Percentiles rank a stretch among this genome's conserved stretches.
phyloP scores from a whole-genome alignment of 2,329 filamentous ascomycete genomes.

The Hypocrella siamensis region DNA sequence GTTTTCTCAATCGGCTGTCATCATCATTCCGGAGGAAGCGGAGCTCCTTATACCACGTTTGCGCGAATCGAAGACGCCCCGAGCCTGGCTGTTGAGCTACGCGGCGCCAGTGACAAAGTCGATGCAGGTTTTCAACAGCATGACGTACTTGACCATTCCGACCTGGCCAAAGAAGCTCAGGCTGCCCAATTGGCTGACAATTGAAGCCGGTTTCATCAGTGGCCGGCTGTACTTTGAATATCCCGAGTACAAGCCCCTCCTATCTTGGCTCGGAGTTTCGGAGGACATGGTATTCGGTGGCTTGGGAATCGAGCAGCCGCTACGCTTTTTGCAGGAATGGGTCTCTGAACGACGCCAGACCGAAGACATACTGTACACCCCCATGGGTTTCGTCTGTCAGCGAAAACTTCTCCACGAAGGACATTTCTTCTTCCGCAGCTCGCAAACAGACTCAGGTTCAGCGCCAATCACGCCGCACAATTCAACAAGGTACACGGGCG shows the following conservation, averaged over 20 bases:
- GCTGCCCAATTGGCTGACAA: constrained; percentile 34
- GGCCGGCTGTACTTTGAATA: constrained; percentile 45
- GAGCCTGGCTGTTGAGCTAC: constrained; percentile 37
- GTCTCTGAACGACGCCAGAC: constrained; percentile 33
- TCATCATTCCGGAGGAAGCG: constrained; percentile 49
- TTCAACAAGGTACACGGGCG: too few relatives aligned
- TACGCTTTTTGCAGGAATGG: constrained; percentile 39
- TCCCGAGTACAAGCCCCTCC: constrained; percentile 24
- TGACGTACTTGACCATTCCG: constrained; percentile 38
- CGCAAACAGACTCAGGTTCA: neutral
- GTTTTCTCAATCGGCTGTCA: constrained; percentile 28
- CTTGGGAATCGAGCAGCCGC: constrained; percentile 10
- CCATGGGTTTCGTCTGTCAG: constrained; percentile 38
- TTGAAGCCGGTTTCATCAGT: constrained; percentile 44
- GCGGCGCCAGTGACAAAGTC: constrained; percentile 41
- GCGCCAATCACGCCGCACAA: neutral
- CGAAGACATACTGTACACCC: constrained; percentile 40
- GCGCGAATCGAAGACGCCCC: constrained; percentile 4
- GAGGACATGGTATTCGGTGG: neutral
- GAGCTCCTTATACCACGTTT: constrained; percentile 35
- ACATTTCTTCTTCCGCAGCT: constrained; percentile 35
- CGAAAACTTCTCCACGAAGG: constrained; percentile 25
- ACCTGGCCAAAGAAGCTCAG: constrained; percentile 20
- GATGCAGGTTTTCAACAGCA: constrained; percentile 42
- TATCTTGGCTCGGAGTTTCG: constrained; percentile 2